These are phyloP conservation scores for Fusarium sp. DNA, from an alignment of 2,329 filamentous ascomycete genomes.

Conservation along the genomic window DNA sequence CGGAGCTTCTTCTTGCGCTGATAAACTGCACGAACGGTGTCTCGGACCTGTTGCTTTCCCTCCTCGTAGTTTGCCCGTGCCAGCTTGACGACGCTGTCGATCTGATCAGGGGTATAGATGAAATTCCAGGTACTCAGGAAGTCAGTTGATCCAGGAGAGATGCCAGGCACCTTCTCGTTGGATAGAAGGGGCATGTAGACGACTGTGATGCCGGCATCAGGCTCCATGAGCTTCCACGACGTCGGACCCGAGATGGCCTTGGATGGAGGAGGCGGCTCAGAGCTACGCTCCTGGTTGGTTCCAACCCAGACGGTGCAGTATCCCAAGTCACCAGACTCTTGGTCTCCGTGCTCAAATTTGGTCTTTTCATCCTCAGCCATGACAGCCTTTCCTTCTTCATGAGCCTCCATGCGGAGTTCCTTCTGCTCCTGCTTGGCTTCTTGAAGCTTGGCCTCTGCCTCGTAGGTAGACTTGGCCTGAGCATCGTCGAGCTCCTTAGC, in stretches of 20 bases:
- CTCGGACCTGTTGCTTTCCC: slow-evolving; percentile 80
- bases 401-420: slow-evolving; percentile 42
- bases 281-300: slow-evolving; percentile 77
- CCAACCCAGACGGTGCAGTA: slow-evolving; percentile 98
- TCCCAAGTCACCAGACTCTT: slow-evolving; percentile 73
- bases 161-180: slow-evolving; percentile 81
- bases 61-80: slow-evolving; percentile 89
- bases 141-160: slow-evolving; percentile 86
- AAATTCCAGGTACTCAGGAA: slow-evolving; percentile 99
- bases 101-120: slow-evolving; percentile 90
- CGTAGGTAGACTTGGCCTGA: slow-evolving; percentile 68
- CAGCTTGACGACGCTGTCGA: slow-evolving; percentile 85
- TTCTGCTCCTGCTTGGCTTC: slow-evolving; percentile 66
- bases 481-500: slow-evolving; percentile 74
- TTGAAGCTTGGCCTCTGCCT: slow-evolving; percentile 73
- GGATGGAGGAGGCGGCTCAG: slow-evolving; percentile 63
- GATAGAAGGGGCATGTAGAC: slow-evolving; percentile 91
- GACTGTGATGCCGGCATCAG: slow-evolving; percentile 87
- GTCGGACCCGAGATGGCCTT: slow-evolving; percentile 71
- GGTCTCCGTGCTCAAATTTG: slow-evolving; percentile 56
- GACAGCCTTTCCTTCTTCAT: slow-evolving; percentile 37
- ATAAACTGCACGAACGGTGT: slow-evolving; percentile 88
- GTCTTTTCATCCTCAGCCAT: slow-evolving; percentile 47
- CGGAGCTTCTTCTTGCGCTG: slow-evolving; percentile 85
- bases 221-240: slow-evolving; percentile 75